Conservation (phyloP, 2,329 filamentous ascomycete species). For the Colletotrichum theobromicola region DNA sequence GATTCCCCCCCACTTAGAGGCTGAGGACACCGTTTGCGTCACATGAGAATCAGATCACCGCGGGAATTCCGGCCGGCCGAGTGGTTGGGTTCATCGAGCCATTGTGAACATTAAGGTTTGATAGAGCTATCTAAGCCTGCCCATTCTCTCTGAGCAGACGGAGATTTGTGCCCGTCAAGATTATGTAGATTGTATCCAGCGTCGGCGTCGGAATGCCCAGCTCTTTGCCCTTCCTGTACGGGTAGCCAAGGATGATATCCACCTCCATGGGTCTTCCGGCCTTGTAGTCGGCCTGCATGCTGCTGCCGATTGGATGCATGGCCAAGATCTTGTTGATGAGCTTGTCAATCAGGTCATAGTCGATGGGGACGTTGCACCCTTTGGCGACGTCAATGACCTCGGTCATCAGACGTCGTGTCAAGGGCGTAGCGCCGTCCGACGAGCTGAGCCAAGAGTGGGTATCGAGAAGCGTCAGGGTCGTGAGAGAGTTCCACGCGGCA, state of each 20-base stretch:
- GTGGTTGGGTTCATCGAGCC: not conserved
- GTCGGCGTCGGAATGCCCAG: slow-evolving; percentile 60
- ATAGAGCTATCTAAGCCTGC: not conserved
- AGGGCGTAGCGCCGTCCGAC: slow-evolving; percentile 46
- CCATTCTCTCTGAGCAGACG: slow-evolving; percentile 1
- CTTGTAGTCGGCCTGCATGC: slow-evolving; percentile 65
- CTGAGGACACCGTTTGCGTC: not conserved
- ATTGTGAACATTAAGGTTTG: not conserved
- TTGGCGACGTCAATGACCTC: slow-evolving; percentile 63
- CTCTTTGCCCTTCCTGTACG: slow-evolving; percentile 58
- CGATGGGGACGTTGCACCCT: slow-evolving; percentile 53
- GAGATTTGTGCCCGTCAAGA: slow-evolving; percentile 37
- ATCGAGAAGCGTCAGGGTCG: slow-evolving; percentile 58
- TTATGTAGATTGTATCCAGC: slow-evolving; percentile 43
- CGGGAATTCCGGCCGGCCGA: not conserved
- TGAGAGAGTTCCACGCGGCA: slow-evolving; percentile 65
- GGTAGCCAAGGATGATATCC: slow-evolving; percentile 67
- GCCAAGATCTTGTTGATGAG: slow-evolving; percentile 52
- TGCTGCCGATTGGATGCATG: slow-evolving; percentile 48
- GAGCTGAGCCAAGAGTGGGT: slow-evolving; percentile 57
- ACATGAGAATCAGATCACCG: not conserved
- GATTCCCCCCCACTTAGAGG: slow-evolving; percentile 1
- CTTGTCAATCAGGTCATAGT: slow-evolving; percentile 50
- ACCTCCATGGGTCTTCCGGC: slow-evolving; percentile 64
- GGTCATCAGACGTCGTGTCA: slow-evolving; percentile 54